A percentile compares a stretch with the other conserved stretches of the same genome.
Evolutionary conservation across 2,329 filamentous ascomycete genomes (phyloP).

Genomic region (Penicillium nordicum): DNA sequence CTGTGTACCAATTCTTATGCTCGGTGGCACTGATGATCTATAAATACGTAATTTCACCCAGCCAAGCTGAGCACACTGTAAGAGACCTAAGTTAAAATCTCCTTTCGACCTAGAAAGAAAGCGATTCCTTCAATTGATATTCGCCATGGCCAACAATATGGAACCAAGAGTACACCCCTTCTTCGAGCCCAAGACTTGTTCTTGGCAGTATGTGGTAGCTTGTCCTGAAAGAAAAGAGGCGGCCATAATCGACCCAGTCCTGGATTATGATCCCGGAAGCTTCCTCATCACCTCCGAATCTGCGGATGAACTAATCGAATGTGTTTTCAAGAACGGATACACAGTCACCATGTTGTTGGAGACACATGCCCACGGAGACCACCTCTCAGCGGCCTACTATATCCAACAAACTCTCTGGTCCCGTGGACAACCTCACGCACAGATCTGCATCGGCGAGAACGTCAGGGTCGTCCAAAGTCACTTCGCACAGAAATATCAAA

Average conservation of each 20-base stretch:
- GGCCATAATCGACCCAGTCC: slow-evolving; percentile 58
- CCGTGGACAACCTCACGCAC: slow-evolving; percentile 31
- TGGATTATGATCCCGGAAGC: slow-evolving; percentile 50
- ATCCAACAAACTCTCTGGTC: slow-evolving; percentile 46
- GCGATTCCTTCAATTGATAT: too few species aligned
- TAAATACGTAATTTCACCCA: slow-evolving; percentile 15
- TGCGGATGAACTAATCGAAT: slow-evolving; percentile 50
- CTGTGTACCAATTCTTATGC: too few species aligned
- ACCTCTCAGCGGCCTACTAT: slow-evolving; percentile 57
- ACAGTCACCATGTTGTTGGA: slow-evolving; percentile 53
- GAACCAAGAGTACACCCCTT: slow-evolving; percentile 41
- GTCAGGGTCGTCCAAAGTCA: slow-evolving; percentile 52
- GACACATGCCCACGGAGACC: slow-evolving; percentile 60
- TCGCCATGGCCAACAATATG: neutral
- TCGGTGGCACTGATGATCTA: slow-evolving; percentile 8
- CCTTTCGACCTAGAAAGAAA: too few species aligned
- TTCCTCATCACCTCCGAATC: slow-evolving; percentile 46
- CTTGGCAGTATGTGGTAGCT: slow-evolving; percentile 60
- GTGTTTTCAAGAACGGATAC: slow-evolving; percentile 46
- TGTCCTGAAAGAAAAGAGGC: slow-evolving; percentile 48
- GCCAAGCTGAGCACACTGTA: neutral
- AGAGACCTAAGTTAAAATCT: too few species aligned
- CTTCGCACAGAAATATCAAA: slow-evolving; percentile 51
- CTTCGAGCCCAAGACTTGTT: slow-evolving; percentile 46
- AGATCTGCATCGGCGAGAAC: slow-evolving; percentile 56